Evolutionary conservation across 208 protist species (phyloP).

Genomic region (Leishmania guyanensis): DNA sequence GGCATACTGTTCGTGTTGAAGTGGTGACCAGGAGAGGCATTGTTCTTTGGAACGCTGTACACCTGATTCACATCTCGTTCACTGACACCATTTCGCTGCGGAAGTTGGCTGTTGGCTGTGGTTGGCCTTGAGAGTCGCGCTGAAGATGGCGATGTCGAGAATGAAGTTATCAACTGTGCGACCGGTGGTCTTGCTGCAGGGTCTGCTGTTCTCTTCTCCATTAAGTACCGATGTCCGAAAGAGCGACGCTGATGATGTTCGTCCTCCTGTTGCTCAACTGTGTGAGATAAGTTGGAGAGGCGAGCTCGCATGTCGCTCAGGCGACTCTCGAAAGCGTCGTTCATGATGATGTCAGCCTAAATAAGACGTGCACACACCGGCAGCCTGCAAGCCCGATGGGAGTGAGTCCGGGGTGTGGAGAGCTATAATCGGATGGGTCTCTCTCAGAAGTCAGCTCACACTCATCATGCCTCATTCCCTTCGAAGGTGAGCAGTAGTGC

Average conservation of each 20-base stretch:
- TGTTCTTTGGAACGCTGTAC: no score
- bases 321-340: constrained; percentile 11
- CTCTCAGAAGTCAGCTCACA: neutral
- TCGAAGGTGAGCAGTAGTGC: neutral
- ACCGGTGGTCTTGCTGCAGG: neutral
- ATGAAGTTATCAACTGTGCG: neutral
- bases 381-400: neutral
- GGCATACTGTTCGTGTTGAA: neutral
- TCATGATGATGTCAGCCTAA: constrained; percentile 1
- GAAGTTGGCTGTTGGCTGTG: neutral
- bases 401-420: neutral
- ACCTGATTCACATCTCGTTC: constrained; percentile 4
- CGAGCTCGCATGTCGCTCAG: constrained; percentile 32
- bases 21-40: neutral
- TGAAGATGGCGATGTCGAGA: neutral
- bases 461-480: neutral
- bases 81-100: neutral
- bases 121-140: neutral
- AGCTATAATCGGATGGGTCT: neutral
- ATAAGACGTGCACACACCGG: no score
- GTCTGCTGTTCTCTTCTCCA: neutral
- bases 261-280: constrained; percentile 16
- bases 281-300: constrained; percentile 14
- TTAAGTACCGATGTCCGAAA: constrained; percentile 17
- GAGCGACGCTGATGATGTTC: neutral